Percentiles rank a stretch among this genome's conserved stretches.
phyloP scores from a whole-genome alignment of 352 stramenopile genomes.

The Peronospora destructor region DNA sequence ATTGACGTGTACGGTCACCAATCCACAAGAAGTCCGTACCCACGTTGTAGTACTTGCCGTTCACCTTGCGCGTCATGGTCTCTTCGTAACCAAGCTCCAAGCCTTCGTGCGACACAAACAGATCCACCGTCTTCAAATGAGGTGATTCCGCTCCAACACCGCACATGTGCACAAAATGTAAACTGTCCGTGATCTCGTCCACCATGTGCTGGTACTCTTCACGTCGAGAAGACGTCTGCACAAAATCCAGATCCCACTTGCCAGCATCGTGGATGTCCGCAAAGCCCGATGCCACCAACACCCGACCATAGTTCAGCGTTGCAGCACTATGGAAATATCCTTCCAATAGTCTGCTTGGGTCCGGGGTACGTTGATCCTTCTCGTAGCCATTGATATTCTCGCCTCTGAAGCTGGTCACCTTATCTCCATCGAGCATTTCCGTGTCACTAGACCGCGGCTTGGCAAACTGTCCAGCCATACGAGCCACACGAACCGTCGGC shows the following conservation, averaged over 20 bases:
- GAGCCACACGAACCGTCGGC: slow-evolving; percentile 92
- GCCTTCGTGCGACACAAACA: slow-evolving; percentile 98
- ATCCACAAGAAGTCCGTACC: slow-evolving; percentile 98
- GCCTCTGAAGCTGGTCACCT: slow-evolving; percentile 93
- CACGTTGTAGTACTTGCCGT: slow-evolving; percentile 96
- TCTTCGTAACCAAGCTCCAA: slow-evolving; percentile 97
- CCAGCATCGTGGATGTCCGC: slow-evolving; percentile 94
- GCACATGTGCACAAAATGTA: slow-evolving; percentile 94
- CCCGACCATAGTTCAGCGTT: slow-evolving; percentile 96
- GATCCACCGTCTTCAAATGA: slow-evolving; percentile 91
- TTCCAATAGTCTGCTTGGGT: slow-evolving; percentile 91
- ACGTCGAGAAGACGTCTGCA: slow-evolving; percentile 90
- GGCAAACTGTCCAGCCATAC: slow-evolving; percentile 98
- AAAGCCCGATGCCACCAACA: slow-evolving; percentile 93
- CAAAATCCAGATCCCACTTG: slow-evolving; percentile 98
- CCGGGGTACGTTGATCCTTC: slow-evolving; percentile 87
- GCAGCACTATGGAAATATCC: slow-evolving; percentile 96
- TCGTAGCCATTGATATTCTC: slow-evolving; percentile 98
- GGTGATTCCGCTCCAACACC: slow-evolving; percentile 88
- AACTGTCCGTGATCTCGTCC: slow-evolving; percentile 93
- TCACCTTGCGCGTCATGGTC: slow-evolving; percentile 92
- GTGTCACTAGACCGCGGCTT: slow-evolving; percentile 94
- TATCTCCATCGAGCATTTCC: slow-evolving; percentile 91
- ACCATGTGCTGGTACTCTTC: slow-evolving; percentile 95
- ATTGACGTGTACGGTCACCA: slow-evolving; percentile 95